Evolutionary conservation across 1,284 basidiomycete species (phyloP), one percentile per base, ranked within the genome.

Genomic region (Cystobasidiaceae sp.): DNA sequence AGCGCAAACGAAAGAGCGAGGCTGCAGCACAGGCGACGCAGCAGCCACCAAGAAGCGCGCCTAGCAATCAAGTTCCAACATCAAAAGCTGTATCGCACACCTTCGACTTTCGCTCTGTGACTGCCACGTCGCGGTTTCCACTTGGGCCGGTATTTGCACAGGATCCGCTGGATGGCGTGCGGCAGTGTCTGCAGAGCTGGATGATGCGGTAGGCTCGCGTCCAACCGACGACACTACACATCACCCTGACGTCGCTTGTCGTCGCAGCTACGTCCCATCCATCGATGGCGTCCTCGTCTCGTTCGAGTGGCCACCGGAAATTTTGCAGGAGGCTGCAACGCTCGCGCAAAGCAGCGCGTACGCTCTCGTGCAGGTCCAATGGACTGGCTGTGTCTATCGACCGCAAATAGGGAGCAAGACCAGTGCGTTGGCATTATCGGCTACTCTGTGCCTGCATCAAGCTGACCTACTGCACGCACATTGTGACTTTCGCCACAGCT

Each of bases 161-260:
- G 52, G 83, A 87, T 77, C 83, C 85, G 48, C 79, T 82, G 28
- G 80, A 78, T 45, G 93, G 93, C 9, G 89, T 86, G 13, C 83
- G 86, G 72, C 91, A 97, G 77, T 86, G 91, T 82, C 79, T 97
- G 28, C 90, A 96, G 76, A 89, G 87, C 9, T 88, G 93, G 86
- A 79, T 94, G 25, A 94, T 96, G 92, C 84, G 89, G 92, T 92
- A 74, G 75, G 85, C 78, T 19, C 11, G 25, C 23, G 25, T 8
- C 4, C 19, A 11, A 37, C 58, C 27, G 30, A 30, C 19, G 5
- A 13, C 13, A 15, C 11, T 28, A 1, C 41, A n/a, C 19, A 21
- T 51, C 8, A 15, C 21, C 28, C 50, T 60, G 39, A 13, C 2
- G 43, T 50, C 66, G 33, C 57, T 45, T 13, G 7, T 0, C 8